Percentiles rank a stretch among this genome's conserved stretches.
These are phyloP conservation scores for Diplodia mutila DNA, from an alignment of 2,329 filamentous ascomycete species.

Conservation along the genomic window DNA sequence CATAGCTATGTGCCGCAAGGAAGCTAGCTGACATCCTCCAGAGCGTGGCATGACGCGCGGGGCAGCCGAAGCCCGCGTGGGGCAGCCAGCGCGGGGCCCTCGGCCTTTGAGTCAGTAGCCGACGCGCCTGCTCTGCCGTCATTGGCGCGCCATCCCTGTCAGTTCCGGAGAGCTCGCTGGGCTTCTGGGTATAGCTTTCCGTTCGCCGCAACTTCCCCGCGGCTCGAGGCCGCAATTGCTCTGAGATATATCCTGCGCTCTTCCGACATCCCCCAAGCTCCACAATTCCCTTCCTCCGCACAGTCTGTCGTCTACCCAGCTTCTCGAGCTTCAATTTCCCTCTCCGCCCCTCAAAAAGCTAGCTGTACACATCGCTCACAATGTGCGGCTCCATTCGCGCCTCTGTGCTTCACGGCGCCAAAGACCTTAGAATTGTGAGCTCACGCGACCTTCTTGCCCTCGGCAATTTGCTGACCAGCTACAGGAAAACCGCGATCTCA, in stretches of 20 bases:
- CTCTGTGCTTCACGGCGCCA: slow-evolving; percentile 64
- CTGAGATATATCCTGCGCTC: background rate
- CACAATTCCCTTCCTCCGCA: background rate
- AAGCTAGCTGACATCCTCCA: background rate
- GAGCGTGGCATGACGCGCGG: slow-evolving; percentile 9
- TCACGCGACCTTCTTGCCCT: background rate
- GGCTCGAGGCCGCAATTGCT: background rate
- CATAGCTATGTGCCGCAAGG: background rate
- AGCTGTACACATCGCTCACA: slow-evolving; percentile 5
- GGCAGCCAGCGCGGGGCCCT: slow-evolving; percentile 15
- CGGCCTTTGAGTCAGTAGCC: slow-evolving; percentile 26
- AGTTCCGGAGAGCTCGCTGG: background rate
- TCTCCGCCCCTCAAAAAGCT: background rate
- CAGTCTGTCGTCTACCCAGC: background rate
- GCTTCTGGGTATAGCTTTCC: slow-evolving; percentile 25
- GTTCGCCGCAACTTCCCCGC: slow-evolving; percentile 7
- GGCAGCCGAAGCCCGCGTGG: slow-evolving; percentile 1
- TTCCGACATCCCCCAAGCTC: background rate
- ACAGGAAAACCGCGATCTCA: slow-evolving; percentile 58
- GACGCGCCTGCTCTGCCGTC: slow-evolving; percentile 5
- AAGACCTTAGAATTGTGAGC: slow-evolving; percentile 62
- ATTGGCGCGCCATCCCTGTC: slow-evolving; percentile 1
- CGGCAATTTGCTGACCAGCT: slow-evolving; percentile 25
- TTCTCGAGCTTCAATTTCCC: background rate
- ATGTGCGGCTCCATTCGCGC: slow-evolving; percentile 37